A percentile compares a stretch with the other conserved stretches of the same genome.
These are phyloP conservation scores for Termitomyces bulborhizus DNA, from an alignment of 768 basidiomycete genomes.

Conservation along the genomic window DNA sequence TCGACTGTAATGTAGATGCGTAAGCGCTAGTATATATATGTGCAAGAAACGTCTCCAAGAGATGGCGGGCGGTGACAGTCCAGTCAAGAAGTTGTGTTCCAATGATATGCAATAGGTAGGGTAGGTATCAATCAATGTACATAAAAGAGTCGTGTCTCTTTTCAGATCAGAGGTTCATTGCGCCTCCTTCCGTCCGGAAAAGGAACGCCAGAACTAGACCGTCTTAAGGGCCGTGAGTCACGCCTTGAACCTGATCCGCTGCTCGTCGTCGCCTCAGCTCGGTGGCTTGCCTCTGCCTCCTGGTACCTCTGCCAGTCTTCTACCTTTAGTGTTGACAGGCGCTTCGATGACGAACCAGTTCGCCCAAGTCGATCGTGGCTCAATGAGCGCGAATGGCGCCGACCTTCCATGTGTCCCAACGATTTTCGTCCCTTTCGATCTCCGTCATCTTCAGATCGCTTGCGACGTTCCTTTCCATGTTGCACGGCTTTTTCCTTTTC, in stretches of 20 bases:
- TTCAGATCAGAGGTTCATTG: constrained; percentile 25
- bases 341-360: constrained; percentile 43
- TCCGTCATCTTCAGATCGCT: constrained; percentile 35
- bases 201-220: constrained; percentile 37
- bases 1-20: not conserved
- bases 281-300: constrained; percentile 27
- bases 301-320: constrained; percentile 83
- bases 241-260: constrained; percentile 22
- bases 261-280: constrained; percentile 3
- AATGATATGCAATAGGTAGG: not conserved
- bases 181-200: constrained; percentile 43
- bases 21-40: not conserved
- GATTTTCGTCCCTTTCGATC: constrained; percentile 28
- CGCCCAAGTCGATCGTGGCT: constrained; percentile 58
- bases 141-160: not conserved
- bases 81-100: constrained; percentile 4
- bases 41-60: constrained; percentile 6
- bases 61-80: not conserved
- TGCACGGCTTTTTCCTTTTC: constrained; percentile 66
- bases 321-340: constrained; percentile 72
- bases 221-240: constrained; percentile 25
- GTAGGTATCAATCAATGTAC: not conserved
- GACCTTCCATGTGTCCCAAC: constrained; percentile 25
- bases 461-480: constrained; percentile 40
- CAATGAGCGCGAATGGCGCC: constrained; percentile 45